A percentile compares a stretch with the other conserved stretches of the same genome.
These are phyloP conservation scores for Ocimum tenuiflorum DNA, from an alignment of 257 asterid genomes.

Conservation along the genomic window DNA sequence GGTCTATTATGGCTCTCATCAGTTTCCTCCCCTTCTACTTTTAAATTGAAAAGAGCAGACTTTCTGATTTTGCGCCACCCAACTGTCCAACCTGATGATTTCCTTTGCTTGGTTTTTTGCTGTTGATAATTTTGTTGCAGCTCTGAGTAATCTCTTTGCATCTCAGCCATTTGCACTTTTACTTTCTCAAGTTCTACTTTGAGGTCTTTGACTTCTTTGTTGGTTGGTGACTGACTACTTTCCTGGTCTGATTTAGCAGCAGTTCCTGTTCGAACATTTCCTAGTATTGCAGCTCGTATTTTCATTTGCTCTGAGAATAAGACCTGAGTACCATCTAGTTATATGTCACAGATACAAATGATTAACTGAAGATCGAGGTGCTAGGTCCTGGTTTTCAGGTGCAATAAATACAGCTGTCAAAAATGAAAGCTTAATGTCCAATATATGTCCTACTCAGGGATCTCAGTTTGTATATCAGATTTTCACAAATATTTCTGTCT, in stretches of 20 bases:
- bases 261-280: conserved; percentile 31
- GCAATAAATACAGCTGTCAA: no score
- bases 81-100: conserved; percentile 41
- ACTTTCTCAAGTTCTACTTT: conserved; percentile 54
- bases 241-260: conserved; percentile 46
- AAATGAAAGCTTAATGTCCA: background rate
- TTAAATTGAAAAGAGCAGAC: conserved; percentile 39
- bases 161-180: conserved; percentile 45
- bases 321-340: conserved; percentile 43
- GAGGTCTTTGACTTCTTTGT: conserved; percentile 58
- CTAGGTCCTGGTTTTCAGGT: no score
- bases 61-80: conserved; percentile 61
- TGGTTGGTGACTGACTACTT: conserved; percentile 35
- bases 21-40: conserved; percentile 36
- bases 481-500: no score
- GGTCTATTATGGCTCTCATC: conserved; percentile 31
- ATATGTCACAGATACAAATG: no score
- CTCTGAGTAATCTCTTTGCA: conserved; percentile 53
- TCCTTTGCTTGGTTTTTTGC: conserved; percentile 31
- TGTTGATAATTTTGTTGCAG: conserved; percentile 51
- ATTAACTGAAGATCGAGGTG: no score
- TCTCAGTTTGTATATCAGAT: no score
- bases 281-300: conserved; percentile 49
- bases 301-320: conserved; percentile 70
- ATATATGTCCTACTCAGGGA: no score